phyloP scores from a whole-genome alignment of 1,139 yeast genomes.

The Sugiyamaella novakii region DNA sequence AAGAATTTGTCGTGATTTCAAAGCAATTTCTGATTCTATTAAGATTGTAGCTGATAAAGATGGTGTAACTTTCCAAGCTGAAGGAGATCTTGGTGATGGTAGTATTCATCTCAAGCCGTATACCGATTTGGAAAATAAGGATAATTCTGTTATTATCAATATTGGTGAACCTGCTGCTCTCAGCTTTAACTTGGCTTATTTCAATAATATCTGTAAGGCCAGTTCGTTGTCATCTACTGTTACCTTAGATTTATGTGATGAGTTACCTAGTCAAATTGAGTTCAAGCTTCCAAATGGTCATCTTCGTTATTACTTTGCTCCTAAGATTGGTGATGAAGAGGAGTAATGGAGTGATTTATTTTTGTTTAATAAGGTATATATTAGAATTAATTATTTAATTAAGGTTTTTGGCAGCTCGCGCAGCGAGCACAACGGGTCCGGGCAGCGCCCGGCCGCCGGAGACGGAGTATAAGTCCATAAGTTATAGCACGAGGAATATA shows the following conservation, averaged over 20 bases:
- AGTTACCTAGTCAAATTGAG: conserved; percentile 93
- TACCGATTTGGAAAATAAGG: conserved; percentile 71
- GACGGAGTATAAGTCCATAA: no score
- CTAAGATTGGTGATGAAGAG: conserved; percentile 76
- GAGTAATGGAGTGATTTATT: no score
- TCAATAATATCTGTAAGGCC: conserved; percentile 90
- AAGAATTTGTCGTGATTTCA: conserved; percentile 86
- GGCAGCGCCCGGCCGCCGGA: no score
- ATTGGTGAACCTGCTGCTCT: conserved; percentile 85
- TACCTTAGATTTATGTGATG: conserved; percentile 83
- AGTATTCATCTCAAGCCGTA: conserved; percentile 82
- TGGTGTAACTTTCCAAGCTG: conserved; percentile 84
- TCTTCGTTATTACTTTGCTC: conserved; percentile 94
- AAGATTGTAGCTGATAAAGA: conserved; percentile 88
- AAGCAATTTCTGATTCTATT: conserved; percentile 82
- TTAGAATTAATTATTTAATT: no score
- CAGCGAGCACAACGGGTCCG: no score
- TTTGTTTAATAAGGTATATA: no score
- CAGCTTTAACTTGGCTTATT: conserved; percentile 88
- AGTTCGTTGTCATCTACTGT: conserved; percentile 74
- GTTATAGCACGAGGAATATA: no score
- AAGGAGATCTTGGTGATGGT: conserved; percentile 93
- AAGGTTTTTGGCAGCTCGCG: no score
- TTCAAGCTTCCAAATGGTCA: conserved; percentile 91
- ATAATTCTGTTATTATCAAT: conserved; percentile 70